phyloP scores from a whole-genome alignment of 2,329 filamentous ascomycete species.

The Tolypocladium inflatum region DNA sequence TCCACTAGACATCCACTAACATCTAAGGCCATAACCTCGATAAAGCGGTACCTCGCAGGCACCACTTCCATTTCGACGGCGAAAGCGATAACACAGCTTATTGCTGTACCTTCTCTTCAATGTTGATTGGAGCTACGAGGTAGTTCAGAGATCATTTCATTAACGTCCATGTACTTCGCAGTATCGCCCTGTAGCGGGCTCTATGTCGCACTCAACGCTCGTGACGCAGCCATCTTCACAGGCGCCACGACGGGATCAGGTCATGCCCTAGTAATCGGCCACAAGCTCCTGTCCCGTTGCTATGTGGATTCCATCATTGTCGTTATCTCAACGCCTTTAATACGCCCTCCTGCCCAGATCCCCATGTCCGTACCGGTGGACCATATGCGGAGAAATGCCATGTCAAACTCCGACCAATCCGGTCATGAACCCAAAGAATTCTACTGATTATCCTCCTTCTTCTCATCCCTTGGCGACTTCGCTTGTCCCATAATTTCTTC shows the following conservation, averaged over 20 bases:
- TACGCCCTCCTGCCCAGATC: constrained; percentile 12
- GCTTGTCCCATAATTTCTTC: constrained; percentile 30
- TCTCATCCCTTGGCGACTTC: constrained; percentile 10
- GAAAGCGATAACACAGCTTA: not conserved
- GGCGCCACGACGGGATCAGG: not conserved
- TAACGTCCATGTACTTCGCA: not conserved
- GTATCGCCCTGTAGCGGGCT: not conserved
- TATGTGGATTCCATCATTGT: not conserved
- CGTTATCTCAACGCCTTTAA: constrained; percentile 17
- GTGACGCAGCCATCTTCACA: not conserved
- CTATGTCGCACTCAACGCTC: not conserved
- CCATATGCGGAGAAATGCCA: constrained; percentile 10
- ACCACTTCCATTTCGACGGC: not conserved
- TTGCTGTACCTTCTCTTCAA: not conserved
- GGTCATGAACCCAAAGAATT: constrained; percentile 1
- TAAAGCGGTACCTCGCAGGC: constrained; percentile 6
- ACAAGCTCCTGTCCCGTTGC: not conserved
- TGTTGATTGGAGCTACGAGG: not conserved
- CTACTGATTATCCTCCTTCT: constrained; percentile 10
- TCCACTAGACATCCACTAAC: not conserved
- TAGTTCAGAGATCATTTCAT: not conserved
- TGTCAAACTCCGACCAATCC: constrained; percentile 11
- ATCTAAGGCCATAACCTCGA: constrained; percentile 8
- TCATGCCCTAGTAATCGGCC: not conserved
- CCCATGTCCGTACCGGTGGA: constrained; percentile 10